Base-by-base conservation (phyloP, 1,284 basidiomycete species). In the Prillingera fragicola region DNA sequence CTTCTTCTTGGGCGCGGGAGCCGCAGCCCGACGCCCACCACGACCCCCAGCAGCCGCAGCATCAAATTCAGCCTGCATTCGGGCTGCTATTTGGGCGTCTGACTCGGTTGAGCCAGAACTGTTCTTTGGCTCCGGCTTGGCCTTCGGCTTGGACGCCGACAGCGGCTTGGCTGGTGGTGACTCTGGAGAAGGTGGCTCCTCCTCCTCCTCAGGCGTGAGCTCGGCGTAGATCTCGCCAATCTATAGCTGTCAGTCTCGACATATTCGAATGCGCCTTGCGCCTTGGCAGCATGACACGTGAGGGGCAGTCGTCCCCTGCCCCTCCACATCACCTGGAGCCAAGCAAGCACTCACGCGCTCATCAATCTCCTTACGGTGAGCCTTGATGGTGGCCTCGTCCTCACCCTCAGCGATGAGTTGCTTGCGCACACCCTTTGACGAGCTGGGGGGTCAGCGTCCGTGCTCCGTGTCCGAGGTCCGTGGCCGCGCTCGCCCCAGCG, bases 351-450 rank as follows among this genome's bases (percentile, higher is more conserved):
- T 39, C 34, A 69, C 68, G 34, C 55, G 45, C 27, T 60, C 39
- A 36, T 73, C 70, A 39, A 73, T 65, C n/a, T 52, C 61, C 9
- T 39, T 32, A 15, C 65, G 57, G 41, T 63, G 27, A 31, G 48
- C 55, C 56, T 70, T 72, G 50, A 72, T 62, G 5, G 38, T 38
- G 1, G 41, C 59, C 18, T 59, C 61, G 47, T 67, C 60, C 36
- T 63, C 60, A 5, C 70, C 70, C 9, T 45, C 46, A 1, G 49
- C 47, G 12, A 70, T 45, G 9, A 72, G 57, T 33, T 62, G 55
- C 53, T 68, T 70, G 22, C 70, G 60, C 1, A 72, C 63, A 7
- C 49, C 62, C 52, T 70, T 72, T 5, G 69, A 67, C 4, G 69
- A 70, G 22, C 70, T 72, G 35, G 1, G 19, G 5, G 17, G 48